phyloP scores from a whole-genome alignment of 1,284 basidiomycete genomes.

The Phlebopus sp. region DNA sequence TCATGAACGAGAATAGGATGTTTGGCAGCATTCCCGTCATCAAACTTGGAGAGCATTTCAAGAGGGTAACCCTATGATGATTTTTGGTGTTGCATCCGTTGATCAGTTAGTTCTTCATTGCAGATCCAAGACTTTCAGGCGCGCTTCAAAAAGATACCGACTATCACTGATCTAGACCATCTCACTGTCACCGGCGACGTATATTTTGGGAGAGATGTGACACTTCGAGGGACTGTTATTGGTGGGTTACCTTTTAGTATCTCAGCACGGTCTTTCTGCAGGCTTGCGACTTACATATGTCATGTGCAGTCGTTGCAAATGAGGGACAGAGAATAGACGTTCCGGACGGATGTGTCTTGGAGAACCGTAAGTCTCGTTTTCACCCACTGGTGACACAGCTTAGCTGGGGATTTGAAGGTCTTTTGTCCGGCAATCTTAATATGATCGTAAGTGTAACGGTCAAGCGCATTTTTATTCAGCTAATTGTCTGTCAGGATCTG shows the following conservation, averaged over 20 bases:
- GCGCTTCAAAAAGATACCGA: conserved; percentile 92
- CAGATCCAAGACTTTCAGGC: conserved; percentile 95
- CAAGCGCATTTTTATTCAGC: neutral
- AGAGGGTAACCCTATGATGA: conserved; percentile 47
- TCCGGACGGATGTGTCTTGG: conserved; percentile 87
- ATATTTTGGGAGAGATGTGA: conserved; percentile 87
- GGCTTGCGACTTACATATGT: neutral
- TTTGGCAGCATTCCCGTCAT: conserved; percentile 93
- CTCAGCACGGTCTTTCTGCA: neutral
- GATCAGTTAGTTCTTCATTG: conserved; percentile 20
- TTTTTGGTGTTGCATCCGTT: neutral
- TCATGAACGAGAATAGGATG: conserved; percentile 84
- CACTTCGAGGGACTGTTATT: conserved; percentile 80
- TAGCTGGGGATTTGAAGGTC: conserved; percentile 28
- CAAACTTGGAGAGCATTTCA: conserved; percentile 90
- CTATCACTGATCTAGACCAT: conserved; percentile 89
- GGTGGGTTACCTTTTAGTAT: conserved; percentile 34
- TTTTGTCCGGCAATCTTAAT: conserved; percentile 58
- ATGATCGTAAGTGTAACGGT: conserved; percentile 47
- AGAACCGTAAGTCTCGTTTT: conserved; percentile 61
- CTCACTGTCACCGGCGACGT: conserved; percentile 94
- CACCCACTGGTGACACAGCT: neutral
- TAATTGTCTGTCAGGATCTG: neutral
- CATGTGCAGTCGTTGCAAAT: conserved; percentile 64
- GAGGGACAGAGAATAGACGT: conserved; percentile 92